Evolutionary conservation across 371 early-diverging fungal species (phyloP).

Genomic region (Chytridium lagenaria): DNA sequence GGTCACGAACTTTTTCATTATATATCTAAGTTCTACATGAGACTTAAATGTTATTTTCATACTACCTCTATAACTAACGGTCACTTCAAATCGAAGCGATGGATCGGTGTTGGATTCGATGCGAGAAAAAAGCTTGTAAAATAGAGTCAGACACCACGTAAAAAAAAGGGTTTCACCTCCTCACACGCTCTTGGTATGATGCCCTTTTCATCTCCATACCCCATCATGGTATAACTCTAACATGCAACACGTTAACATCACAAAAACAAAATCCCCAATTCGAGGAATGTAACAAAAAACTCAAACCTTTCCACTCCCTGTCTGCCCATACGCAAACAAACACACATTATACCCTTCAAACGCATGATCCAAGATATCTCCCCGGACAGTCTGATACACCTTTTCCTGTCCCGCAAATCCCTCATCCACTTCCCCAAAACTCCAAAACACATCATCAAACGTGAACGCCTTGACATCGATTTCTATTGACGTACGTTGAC

Average conservation of each 20-base stretch:
- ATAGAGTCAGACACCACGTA: conserved; percentile 45
- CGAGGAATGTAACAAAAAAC: not conserved
- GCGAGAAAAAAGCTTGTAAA: conserved; percentile 59
- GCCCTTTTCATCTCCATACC: conserved; percentile 73
- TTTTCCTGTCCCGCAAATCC: conserved; percentile 75
- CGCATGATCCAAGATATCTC: conserved; percentile 81
- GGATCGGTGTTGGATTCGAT: conserved; percentile 53
- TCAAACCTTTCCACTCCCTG: conserved; percentile 94
- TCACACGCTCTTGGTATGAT: conserved; percentile 84
- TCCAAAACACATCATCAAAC: conserved; percentile 88
- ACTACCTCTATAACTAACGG: conserved; percentile 87
- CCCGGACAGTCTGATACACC: conserved; percentile 79
- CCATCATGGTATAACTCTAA: conserved; percentile 51
- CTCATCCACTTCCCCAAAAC: conserved; percentile 34
- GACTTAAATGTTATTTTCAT: conserved; percentile 53
- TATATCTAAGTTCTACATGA: conserved; percentile 66
- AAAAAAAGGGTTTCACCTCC: conserved; percentile 35
- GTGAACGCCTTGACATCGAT: conserved; percentile 68
- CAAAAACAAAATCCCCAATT: conserved; percentile 6
- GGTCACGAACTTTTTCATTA: conserved; percentile 89
- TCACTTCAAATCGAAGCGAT: conserved; percentile 69
- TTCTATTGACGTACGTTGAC: conserved; percentile 43
- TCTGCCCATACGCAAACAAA: conserved; percentile 99
- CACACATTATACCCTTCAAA: conserved; percentile 98
- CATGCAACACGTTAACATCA: not conserved